Percentiles rank a stretch among this genome's conserved stretches.
Evolutionary conservation across 108 stramenopile genomes (phyloP).

Genomic region (Stephanodiscus triporus): DNA sequence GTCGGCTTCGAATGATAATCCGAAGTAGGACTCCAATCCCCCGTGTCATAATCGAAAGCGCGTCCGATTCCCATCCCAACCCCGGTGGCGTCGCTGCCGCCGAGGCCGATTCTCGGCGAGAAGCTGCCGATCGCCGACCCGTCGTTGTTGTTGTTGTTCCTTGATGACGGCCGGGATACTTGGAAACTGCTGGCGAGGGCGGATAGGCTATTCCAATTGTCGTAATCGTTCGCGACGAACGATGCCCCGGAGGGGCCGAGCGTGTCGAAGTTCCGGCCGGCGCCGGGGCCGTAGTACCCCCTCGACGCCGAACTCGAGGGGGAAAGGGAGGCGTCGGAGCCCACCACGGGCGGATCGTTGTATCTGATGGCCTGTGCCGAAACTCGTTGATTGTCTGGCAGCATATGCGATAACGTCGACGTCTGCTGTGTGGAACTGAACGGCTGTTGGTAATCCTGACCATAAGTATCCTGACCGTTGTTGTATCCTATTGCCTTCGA

Average conservation of each 20-base stretch:
- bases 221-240: neutral
- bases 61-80: neutral
- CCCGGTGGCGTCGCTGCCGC: neutral
- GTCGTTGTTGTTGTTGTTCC: neutral
- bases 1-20: neutral
- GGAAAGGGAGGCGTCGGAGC: constrained; percentile 16
- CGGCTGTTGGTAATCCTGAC: neutral
- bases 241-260: constrained; percentile 2
- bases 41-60: neutral
- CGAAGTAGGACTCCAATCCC: constrained; percentile 1
- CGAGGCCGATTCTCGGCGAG: neutral
- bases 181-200: constrained; percentile 5
- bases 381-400: neutral
- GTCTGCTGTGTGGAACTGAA: constrained; percentile 1
- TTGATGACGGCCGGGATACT: constrained; percentile 5
- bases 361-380: constrained; percentile 4
- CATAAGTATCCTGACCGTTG: neutral
- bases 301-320: neutral
- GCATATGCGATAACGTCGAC: neutral
- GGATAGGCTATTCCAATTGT: neutral
- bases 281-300: neutral
- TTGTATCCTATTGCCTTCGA: neutral
- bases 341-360: constrained; percentile 6
- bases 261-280: neutral
- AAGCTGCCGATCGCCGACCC: neutral